A percentile compares a stretch with the other conserved stretches of the same genome.
Evolutionary conservation across 202 grass and related monocot genomes (phyloP).

Genomic region (Bolboschoenoplectus hybrid): DNA sequence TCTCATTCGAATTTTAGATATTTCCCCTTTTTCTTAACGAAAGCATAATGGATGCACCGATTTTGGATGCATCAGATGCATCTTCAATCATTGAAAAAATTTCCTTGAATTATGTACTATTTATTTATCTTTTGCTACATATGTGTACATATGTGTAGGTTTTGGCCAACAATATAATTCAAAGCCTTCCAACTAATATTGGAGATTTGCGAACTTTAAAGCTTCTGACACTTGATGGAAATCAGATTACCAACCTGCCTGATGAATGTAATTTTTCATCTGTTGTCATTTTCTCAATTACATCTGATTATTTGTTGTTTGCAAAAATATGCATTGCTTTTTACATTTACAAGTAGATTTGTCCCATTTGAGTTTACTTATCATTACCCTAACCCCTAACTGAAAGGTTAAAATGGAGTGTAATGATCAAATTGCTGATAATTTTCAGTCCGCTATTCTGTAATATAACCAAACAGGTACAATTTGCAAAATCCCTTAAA

Average conservation of each 20-base stretch:
- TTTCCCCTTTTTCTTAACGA: constrained; percentile 2
- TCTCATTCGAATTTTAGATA: not conserved
- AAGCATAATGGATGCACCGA: constrained; percentile 38
- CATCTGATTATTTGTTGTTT: not conserved
- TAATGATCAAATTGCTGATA: not conserved
- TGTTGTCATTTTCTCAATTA: not conserved
- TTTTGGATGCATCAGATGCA: constrained; percentile 3
- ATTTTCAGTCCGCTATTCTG: not conserved
- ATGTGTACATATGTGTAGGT: constrained; percentile 49
- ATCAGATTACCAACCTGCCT: constrained; percentile 70
- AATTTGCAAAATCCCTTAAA: not conserved
- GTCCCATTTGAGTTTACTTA: not conserved
- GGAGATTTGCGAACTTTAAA: constrained; percentile 79
- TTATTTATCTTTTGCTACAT: constrained; percentile 43
- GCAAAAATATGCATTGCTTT: not conserved
- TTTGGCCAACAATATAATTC: constrained; percentile 80
- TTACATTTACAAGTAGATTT: not conserved
- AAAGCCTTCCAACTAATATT: constrained; percentile 77
- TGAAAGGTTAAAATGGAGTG: not conserved
- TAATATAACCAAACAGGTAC: not conserved
- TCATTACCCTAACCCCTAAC: not conserved
- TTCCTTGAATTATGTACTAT: constrained; percentile 25
- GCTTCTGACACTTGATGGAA: constrained; percentile 87
- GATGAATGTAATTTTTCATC: constrained; percentile 82
- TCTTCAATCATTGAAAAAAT: constrained; percentile 20